Evolutionary conservation across 495 filamentous ascomycete genomes (phyloP).

Genomic region (Penicillium goetzii): DNA sequence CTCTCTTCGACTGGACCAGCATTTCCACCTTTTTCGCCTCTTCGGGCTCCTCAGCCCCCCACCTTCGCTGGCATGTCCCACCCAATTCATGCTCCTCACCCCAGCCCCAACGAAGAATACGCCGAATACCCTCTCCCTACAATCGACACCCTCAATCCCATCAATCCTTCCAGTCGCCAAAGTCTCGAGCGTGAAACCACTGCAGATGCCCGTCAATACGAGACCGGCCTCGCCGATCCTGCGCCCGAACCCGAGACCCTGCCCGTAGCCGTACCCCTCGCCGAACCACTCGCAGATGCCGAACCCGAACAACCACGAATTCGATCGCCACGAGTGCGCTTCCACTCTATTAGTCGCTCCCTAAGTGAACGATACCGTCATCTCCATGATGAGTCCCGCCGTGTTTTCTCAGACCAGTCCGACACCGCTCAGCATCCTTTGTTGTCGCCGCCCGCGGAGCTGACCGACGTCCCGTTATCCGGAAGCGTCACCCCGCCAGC

Average conservation of each 20-base stretch:
- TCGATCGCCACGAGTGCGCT: slow-evolving; percentile 32
- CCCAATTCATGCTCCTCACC: slow-evolving; percentile 25
- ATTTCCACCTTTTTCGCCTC: not conserved
- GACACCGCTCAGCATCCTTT: slow-evolving; percentile 24
- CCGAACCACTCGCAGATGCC: not conserved
- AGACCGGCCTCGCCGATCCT: slow-evolving; percentile 16
- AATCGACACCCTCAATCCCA: not conserved
- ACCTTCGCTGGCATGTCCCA: slow-evolving; percentile 28
- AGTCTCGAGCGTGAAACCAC: slow-evolving; percentile 27
- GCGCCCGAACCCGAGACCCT: not conserved
- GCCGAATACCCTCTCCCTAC: slow-evolving; percentile 29
- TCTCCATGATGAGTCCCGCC: slow-evolving; percentile 9
- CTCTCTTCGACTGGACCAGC: not conserved
- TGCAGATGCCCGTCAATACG: slow-evolving; percentile 26
- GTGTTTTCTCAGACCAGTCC: slow-evolving; percentile 14
- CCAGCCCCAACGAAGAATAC: slow-evolving; percentile 34
- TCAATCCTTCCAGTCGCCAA: slow-evolving; percentile 12
- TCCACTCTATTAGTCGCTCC: slow-evolving; percentile 30
- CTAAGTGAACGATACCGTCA: slow-evolving; percentile 18
- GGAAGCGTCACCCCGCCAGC: slow-evolving; percentile 37
- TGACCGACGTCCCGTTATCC: slow-evolving; percentile 23
- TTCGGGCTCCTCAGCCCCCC: not conserved
- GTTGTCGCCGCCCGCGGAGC: slow-evolving; percentile 24
- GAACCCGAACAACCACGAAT: slow-evolving; percentile 2
- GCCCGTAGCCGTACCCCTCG: not conserved